Conservation (phyloP, 169 alveolate species). For the Eimeria tenella region DNA sequence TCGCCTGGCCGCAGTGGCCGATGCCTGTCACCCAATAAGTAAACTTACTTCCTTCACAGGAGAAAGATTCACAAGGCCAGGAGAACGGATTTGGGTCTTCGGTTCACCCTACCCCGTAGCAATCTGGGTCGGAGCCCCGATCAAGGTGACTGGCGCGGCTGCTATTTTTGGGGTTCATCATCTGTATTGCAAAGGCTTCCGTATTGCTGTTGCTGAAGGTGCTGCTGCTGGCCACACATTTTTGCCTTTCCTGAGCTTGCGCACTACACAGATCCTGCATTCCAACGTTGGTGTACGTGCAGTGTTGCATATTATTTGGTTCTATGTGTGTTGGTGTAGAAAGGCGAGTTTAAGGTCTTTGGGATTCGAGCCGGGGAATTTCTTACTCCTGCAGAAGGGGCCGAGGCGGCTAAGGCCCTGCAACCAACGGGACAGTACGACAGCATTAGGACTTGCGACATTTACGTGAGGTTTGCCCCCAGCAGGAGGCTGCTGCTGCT, state of each 20-base stretch:
- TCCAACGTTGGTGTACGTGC: background rate
- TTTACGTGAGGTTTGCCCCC: slow-evolving; percentile 1
- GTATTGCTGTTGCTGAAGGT: background rate
- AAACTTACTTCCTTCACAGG: slow-evolving; percentile 49
- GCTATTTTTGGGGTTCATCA: slow-evolving; percentile 5
- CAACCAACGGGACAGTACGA: slow-evolving; percentile 52
- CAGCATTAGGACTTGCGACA: slow-evolving; percentile 47
- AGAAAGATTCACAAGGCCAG: slow-evolving; percentile 36
- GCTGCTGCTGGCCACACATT: background rate
- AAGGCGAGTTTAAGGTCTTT: slow-evolving; percentile 10
- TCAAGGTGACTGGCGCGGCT: slow-evolving; percentile 5
- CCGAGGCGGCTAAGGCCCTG: slow-evolving; percentile 34
- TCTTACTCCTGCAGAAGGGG: slow-evolving; percentile 41
- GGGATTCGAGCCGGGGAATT: slow-evolving; percentile 69
- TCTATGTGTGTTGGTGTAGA: background rate
- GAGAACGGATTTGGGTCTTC: slow-evolving; percentile 35
- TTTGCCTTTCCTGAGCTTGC: background rate
- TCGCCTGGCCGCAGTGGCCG: slow-evolving; percentile 20
- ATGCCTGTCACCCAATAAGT: slow-evolving; percentile 58
- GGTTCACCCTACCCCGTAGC: slow-evolving; percentile 56
- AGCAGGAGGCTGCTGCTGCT: background rate
- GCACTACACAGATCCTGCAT: background rate
- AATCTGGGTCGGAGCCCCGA: slow-evolving; percentile 45
- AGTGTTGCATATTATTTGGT: background rate
- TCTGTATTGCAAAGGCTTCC: no score